Evolutionary conservation across 1,284 basidiomycete species (phyloP), one percentile per base, ranked within the genome.

Genomic region (Cerrena zonata): DNA sequence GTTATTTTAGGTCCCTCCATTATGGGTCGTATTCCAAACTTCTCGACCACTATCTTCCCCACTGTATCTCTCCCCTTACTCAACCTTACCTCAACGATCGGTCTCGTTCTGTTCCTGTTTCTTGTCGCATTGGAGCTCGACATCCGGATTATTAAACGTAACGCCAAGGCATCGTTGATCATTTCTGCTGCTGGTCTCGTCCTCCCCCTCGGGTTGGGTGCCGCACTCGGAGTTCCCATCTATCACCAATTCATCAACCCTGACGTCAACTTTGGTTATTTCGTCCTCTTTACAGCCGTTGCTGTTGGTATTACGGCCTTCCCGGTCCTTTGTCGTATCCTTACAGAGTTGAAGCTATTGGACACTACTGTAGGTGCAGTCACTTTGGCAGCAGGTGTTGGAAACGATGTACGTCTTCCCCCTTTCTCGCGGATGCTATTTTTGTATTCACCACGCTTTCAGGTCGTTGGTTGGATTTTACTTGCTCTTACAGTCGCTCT

Each of bases 81-180:
- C 48, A 86, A 79, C 51, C 80, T 97, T 26, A 89, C 93, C 11
- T 82, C 87, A 21, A 93, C 84, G 50, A 83, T 97, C 53, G 95
- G 95, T 47, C 80, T 97, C 19, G 82, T 95, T 57, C 76, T 96
- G 34, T 94, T 92, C 71, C 79, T 95, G 11, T 94, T 94, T 72
- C 74, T 94, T 48, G 82, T 98, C 39, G 95, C 92, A 12, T 76
- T 97, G 44, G 87, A 89, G 71, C 85, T 95, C 50, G 94, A 98
- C 62, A 75, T 83, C 15, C 75, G 79, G 3, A 64, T 84, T 48
- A 71, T 85, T 59, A 75, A 69, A 57, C 65, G 69, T 41, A 78
- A 80, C 58, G 73, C 69, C 5, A 69, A 65, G 42, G 65, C 70
- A 2, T 67, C 72, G n/a, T 42, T 61, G 22, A 53, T 61, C 11